Percentiles rank a stretch among this genome's conserved stretches.
Evolutionary conservation across 345 rosid species (phyloP).

Genomic region (Acer yangbiense): DNA sequence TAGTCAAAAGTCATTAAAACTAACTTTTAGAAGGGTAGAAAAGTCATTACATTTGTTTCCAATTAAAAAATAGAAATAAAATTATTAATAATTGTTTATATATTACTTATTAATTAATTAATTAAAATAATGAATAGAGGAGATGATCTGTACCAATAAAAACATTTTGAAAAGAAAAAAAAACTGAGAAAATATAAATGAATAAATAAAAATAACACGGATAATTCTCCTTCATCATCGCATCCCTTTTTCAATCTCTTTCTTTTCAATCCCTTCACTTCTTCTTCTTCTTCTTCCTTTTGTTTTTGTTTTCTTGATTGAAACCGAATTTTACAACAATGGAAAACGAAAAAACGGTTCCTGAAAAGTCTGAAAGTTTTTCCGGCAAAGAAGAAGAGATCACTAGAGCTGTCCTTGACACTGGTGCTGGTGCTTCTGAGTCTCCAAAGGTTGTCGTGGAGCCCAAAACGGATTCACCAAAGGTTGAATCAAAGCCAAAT

Average conservation of each 20-base stretch:
- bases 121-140: too few species aligned
- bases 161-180: neutral
- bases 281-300: conserved; percentile 1
- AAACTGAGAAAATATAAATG: neutral
- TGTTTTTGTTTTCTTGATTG: neutral
- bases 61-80: too few species aligned
- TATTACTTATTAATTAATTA: too few species aligned
- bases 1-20: too few species aligned
- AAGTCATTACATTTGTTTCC: too few species aligned
- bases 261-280: conserved; percentile 5
- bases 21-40: too few species aligned
- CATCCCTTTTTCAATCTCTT: conserved; percentile 12
- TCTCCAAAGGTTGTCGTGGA: neutral
- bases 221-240: conserved; percentile 18
- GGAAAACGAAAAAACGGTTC: conserved; percentile 16
- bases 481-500: conserved; percentile 5
- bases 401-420: neutral
- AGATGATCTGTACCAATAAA: too few species aligned
- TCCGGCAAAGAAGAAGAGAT: neutral
- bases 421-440: too few species aligned
- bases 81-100: too few species aligned
- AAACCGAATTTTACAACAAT: conserved; percentile 2
- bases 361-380: neutral
- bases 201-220: conserved; percentile 6
- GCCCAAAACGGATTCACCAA: neutral